Conservation (phyloP, 1,284 basidiomycete genomes). For the Gastroboletus turbinatus region DNA sequence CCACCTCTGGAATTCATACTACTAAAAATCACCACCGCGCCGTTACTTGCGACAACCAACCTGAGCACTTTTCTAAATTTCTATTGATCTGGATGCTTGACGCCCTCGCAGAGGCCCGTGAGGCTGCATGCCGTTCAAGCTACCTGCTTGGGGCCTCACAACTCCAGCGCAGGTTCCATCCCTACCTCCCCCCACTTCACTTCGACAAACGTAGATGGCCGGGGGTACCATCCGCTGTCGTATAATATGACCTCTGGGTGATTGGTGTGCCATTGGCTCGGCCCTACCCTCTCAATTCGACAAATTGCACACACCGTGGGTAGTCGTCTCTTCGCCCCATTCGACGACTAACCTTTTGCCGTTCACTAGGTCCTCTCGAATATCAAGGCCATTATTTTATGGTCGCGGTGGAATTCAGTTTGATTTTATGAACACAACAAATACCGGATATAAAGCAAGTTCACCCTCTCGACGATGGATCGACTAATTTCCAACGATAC, state of each 20-base stretch:
- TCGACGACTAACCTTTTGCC: background rate
- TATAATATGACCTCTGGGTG: background rate
- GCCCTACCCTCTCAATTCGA: background rate
- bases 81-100: background rate
- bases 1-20: background rate
- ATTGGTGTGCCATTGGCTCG: background rate
- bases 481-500: background rate
- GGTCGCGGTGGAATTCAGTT: too few species aligned
- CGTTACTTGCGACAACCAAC: background rate
- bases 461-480: too few species aligned
- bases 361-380: background rate
- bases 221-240: background rate
- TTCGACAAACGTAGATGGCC: background rate
- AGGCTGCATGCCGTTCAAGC: background rate
- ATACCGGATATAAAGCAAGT: background rate
- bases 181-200: background rate
- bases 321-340: background rate
- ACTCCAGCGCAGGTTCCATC: background rate
- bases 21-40: background rate
- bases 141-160: background rate
- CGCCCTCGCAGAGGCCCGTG: too few species aligned
- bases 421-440: too few species aligned
- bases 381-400: too few species aligned
- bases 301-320: background rate
- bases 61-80: fast-evolving